Evolutionary conservation across 225 moss, liverwort and hornwort genomes (phyloP), one percentile per base, ranked within the genome.

Genomic region (Physcomitrium patens): DNA sequence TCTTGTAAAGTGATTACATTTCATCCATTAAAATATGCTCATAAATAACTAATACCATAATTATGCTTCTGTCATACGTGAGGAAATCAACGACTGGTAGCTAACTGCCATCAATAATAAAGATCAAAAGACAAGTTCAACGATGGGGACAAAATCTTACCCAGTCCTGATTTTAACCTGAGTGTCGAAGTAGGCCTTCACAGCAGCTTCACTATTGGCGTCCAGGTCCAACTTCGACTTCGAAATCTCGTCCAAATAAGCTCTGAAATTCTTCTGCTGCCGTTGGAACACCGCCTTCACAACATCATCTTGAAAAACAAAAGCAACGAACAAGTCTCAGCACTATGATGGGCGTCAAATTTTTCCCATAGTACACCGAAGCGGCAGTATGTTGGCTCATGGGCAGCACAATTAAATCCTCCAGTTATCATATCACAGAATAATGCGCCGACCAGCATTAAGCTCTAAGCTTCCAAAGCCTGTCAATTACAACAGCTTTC

Each of bases 251-350:
- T 76, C 45, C 69, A 83, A 76, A 75, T 88, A 91, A 6, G 85
- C 73, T 80, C 91, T 80, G 76, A 91, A 91, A 51, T 83, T 84
- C 74, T 85, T 80, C 70, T 91, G 88, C 42, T 88, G 88, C 23
- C 69, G 82, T 45, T 79, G 80, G 56, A 88, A 96, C 11, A 82
- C 87, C 56, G 86, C 78, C 66, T 91, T 86, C 68, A 96, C 96
- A 61, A 92, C 65, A 79, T 90, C 87, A 53, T 88, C 87, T 86
- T 73, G 76, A 63, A 53, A 78, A 37, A 49, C 67, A 80, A 70
- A 12, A 79, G 48, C 13, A 31, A 64, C 18, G 44, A 74, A 5
- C 31, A 6, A 46, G 22, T 10, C 37, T 71, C 70, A 71, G 45
- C 59, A 20, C 51, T 48, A 37, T 76, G 9, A 54, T 31, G 46